Base-by-base conservation (phyloP, 2,329 filamentous ascomycete genomes). In the Calonectria leucothoes region DNA sequence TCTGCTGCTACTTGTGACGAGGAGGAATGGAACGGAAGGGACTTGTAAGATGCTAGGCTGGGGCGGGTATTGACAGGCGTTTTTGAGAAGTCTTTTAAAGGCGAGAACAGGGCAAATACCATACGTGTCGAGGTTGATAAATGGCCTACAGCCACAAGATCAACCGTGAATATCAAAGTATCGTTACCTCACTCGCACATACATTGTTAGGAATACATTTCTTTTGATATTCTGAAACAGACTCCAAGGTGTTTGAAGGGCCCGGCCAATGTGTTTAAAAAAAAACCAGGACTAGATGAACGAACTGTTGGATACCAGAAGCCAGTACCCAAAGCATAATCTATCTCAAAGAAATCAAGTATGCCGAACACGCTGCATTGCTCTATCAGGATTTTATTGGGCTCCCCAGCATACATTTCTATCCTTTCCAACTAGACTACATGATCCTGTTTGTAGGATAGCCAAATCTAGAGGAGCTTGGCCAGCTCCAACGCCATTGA, bases 141-240 rank as follows among this genome's bases (percentile, higher is more conserved):
- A 33, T 57, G 33, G 57, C 37, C 63, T 49, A 37, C 15, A 37
- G 49, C 29, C n/a, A 67, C 66, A 59, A 45, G 49, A 15, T 66
- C 49, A 42, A 55, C 68, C 67, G 71, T 74, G 65, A 80, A 79
- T 79, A 80, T 80, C 78, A 80, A 80, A 79, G 17, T 29, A 25
- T 55, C 20, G 35, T 61, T 37, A 25, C 31, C 55, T 37, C 33
- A 6, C 14, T 39, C 4, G 6, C 10, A 20, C 35, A 29, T 3
- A 17, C 27, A 14, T 33, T 7, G 14, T 25, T 37, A 25, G 4
- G 23, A 14, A 14, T 8, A 20, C n/a, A 7, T 11, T 25, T 12
- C n/a, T 11, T 6, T 35, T 37, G 10, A 23, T 5, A 45, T 23
- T 45, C n/a, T 23, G 42, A 11, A n/a, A 23, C 23, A 23, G n/a